A percentile compares a stretch with the other conserved stretches of the same genome.
Conservation (phyloP, 441 rosid genomes). For the Sinapis alba region DNA sequence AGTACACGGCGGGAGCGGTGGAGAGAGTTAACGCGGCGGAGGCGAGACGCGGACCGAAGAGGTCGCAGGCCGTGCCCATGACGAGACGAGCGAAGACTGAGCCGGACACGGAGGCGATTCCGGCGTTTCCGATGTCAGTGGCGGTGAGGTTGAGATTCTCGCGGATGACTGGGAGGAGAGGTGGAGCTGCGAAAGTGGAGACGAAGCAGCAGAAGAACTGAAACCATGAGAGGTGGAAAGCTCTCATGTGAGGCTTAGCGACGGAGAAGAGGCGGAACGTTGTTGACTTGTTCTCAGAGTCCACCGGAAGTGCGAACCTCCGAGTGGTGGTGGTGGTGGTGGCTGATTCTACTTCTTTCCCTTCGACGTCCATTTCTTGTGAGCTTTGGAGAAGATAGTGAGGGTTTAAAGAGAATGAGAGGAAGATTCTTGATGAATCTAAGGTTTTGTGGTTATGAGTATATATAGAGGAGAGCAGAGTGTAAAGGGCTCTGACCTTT, state of each 20-base stretch:
- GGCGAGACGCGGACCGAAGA: slow-evolving; percentile 83
- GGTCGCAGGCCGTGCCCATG: slow-evolving; percentile 82
- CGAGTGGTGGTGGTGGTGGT: slow-evolving; percentile 15
- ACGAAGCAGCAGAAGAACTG: slow-evolving; percentile 80
- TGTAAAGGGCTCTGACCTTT: slow-evolving; percentile 25
- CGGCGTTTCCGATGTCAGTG: slow-evolving; percentile 79
- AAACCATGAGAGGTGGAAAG: slow-evolving; percentile 82
- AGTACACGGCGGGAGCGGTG: slow-evolving; percentile 76
- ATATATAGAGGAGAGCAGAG: slow-evolving; percentile 24
- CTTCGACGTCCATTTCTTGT: slow-evolving; percentile 35
- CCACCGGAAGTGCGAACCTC: slow-evolving; percentile 69
- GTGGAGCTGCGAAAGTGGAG: slow-evolving; percentile 89
- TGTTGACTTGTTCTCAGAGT: slow-evolving; percentile 73
- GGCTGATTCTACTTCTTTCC: slow-evolving; percentile 35
- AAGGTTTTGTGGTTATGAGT: slow-evolving; percentile 7
- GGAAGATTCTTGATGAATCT: slow-evolving; percentile 7
- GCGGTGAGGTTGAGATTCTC: slow-evolving; percentile 80
- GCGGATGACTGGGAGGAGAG: slow-evolving; percentile 71
- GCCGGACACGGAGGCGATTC: slow-evolving; percentile 83
- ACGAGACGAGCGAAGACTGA: slow-evolving; percentile 75
- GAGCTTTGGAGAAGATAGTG: neutral
- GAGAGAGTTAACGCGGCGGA: slow-evolving; percentile 68
- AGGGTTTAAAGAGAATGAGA: neutral
- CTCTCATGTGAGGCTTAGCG: slow-evolving; percentile 73
- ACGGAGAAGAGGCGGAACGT: slow-evolving; percentile 56